Evolutionary conservation across 345 rosid genomes (phyloP).

Genomic region (Reutealis trisperma): DNA sequence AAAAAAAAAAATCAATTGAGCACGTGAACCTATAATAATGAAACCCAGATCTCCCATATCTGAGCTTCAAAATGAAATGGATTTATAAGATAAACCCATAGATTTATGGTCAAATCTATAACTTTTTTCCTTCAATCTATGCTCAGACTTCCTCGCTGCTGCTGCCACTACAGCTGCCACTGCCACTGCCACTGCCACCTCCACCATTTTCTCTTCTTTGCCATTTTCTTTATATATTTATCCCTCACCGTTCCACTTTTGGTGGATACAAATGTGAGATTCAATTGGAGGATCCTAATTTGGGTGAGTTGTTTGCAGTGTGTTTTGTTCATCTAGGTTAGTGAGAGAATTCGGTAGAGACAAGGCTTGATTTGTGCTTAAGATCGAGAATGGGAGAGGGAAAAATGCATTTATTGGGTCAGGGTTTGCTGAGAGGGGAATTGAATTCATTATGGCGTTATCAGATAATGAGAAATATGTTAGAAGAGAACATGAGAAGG

Average conservation of each 20-base stretch:
- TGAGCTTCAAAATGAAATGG: no score
- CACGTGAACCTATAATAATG: no score
- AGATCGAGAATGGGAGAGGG: conserved; percentile 92
- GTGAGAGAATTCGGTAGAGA: conserved; percentile 86
- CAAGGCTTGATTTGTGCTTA: conserved; percentile 91
- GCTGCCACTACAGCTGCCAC: no score
- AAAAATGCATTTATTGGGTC: conserved; percentile 94
- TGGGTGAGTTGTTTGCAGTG: conserved; percentile 91
- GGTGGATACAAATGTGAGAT: conserved; percentile 99
- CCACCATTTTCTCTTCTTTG: no score
- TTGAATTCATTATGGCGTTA: conserved; percentile 96
- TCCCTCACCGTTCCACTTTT: conserved; percentile 89
- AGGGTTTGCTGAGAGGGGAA: conserved; percentile 92
- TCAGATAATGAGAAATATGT: conserved; percentile 96
- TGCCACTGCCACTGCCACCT: no score
- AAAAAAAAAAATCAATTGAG: no score
- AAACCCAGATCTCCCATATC: no score
- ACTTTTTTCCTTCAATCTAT: no score
- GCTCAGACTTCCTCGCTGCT: no score
- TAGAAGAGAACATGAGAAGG: conserved; percentile 79
- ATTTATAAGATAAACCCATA: no score
- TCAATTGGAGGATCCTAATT: conserved; percentile 88
- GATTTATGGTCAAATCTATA: no score
- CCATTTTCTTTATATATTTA: no score
- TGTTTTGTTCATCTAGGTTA: conserved; percentile 84